phyloP scores from a whole-genome alignment of 2,329 filamentous ascomycete genomes.

The Fusarium penzigii region DNA sequence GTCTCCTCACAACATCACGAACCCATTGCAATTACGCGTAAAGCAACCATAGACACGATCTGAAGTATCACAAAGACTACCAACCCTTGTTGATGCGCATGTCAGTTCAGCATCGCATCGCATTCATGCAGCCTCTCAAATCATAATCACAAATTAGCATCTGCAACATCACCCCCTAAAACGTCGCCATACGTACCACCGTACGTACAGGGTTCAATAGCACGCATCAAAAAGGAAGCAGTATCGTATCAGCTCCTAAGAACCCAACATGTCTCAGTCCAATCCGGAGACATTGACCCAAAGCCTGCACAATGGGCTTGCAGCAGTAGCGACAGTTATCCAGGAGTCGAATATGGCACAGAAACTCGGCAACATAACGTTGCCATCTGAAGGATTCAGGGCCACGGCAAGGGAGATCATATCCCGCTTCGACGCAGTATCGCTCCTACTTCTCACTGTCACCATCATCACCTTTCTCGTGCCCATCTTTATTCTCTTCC shows the following conservation, averaged over 20 bases:
- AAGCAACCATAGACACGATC: too few species aligned
- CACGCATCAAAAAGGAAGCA: not conserved
- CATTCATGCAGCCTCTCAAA: too few species aligned
- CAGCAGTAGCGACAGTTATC: conserved; percentile 13
- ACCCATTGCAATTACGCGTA: too few species aligned
- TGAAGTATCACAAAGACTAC: too few species aligned
- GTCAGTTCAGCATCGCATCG: too few species aligned
- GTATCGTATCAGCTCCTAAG: not conserved
- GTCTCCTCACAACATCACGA: too few species aligned
- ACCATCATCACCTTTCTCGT: conserved; percentile 53
- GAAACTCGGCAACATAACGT: conserved; percentile 20
- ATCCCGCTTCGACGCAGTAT: conserved; percentile 30
- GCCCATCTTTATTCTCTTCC: conserved; percentile 56
- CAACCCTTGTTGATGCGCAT: too few species aligned
- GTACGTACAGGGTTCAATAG: conserved; percentile 6
- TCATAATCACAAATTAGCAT: not conserved
- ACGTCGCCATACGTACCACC: not conserved
- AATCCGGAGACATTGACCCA: conserved; percentile 11
- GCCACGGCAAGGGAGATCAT: conserved; percentile 20
- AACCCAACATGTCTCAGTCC: conserved; percentile 14
- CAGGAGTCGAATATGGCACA: conserved; percentile 12
- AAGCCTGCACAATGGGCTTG: conserved; percentile 18
- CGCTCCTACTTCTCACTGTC: conserved; percentile 42
- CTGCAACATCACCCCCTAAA: not conserved
- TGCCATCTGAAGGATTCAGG: conserved; percentile 18